A percentile compares a stretch with the other conserved stretches of the same genome.
Evolutionary conservation across 2,329 filamentous ascomycete species (phyloP).

Genomic region (Aspergillus quadricinctus): DNA sequence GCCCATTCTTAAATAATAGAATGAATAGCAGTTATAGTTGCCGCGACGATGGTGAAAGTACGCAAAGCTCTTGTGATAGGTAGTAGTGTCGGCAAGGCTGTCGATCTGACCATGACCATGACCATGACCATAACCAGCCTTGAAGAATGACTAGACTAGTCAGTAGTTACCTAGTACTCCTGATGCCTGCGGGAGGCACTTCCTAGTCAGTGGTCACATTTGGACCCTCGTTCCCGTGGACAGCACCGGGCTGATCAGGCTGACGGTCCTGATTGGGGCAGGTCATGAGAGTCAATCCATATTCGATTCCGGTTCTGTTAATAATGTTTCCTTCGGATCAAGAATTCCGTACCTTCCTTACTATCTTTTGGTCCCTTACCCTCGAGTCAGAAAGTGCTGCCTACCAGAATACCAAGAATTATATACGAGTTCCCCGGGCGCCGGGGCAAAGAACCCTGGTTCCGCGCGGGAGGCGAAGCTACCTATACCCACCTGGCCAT

Average conservation of each 20-base stretch:
- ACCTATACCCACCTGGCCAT: no score
- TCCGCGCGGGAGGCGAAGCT: background rate
- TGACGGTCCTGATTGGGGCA: conserved; percentile 1
- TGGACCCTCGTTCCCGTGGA: background rate
- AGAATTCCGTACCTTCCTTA: background rate
- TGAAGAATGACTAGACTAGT: background rate
- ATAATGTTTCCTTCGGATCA: background rate
- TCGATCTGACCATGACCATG: no score
- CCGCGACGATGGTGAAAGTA: background rate
- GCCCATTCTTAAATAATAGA: background rate
- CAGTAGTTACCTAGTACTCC: background rate
- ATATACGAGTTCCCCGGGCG: background rate
- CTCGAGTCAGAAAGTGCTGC: background rate
- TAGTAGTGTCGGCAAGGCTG: background rate
- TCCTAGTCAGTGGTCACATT: background rate
- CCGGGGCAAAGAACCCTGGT: background rate
- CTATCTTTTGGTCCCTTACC: background rate
- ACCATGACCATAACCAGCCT: background rate
- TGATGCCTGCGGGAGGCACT: background rate
- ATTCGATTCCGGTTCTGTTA: background rate
- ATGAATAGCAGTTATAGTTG: background rate
- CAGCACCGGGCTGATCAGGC: background rate
- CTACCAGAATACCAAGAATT: background rate
- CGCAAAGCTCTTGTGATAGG: conserved; percentile 1
- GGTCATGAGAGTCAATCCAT: background rate